Base-by-base conservation (phyloP, 352 stramenopile genomes). In the Peronospora tabacina region DNA sequence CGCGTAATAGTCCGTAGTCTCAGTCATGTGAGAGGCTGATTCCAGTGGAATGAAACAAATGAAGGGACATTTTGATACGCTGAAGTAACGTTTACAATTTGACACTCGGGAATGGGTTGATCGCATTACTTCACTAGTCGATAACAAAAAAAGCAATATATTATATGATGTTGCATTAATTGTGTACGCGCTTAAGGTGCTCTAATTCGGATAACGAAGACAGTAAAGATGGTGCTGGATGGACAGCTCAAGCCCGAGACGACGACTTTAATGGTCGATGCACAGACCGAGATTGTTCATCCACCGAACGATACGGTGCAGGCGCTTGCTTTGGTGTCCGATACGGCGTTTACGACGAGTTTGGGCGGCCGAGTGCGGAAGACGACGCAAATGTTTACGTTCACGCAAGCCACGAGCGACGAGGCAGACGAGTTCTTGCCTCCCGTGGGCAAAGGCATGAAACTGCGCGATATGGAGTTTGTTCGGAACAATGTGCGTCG, bases 371-470 rank as follows among this genome's bases (percentile, higher is more conserved):
- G 78, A 39, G 74, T 84, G 66, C 78, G 78, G 40, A 66, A 67
- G 48, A 69, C 72, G 1, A 85, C 68, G 49, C 78, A 87, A 41
- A 80, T 75, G 60, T 90, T 85, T 50, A 76, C 68, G 59, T 75
- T 84, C 41, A 56, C 53, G 7, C 60, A 71, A 49, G 43, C 37
- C 28, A 78, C 74, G 34, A 58, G 52, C 9, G 74, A 85, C 26
- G 73, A 86, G 15, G 44, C 71, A 9, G 75, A 82, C 5, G 77
- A 72, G 46, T 91, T 91, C 53, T 58, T 59, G 52, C 70, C 76
- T 19, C 81, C 81, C 0, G 53, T 55, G 7, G 81, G 81, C 26
- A 47, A 51, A 10, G 81, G 81, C 24, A 47, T 55, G 40, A 82
- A 85, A 58, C 33, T 91, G 37, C 58, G 74, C 41, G 74, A 91